These are phyloP conservation scores for Lentinula detonsa DNA, from an alignment of 768 basidiomycete genomes.

Conservation along the genomic window DNA sequence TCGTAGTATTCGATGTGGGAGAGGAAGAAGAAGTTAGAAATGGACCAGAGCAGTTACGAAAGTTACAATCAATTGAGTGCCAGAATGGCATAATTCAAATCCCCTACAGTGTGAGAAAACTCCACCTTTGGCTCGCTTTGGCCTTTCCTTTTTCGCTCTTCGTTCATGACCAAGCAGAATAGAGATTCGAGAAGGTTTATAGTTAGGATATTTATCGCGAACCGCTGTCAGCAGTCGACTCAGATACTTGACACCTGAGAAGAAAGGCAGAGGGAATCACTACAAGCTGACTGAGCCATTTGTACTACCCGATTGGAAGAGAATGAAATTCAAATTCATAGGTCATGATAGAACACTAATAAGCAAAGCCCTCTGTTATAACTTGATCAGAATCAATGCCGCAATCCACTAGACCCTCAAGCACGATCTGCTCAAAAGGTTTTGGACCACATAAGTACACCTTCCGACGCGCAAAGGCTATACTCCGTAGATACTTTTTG, in stretches of 20 bases:
- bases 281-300: background rate
- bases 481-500: slow-evolving; percentile 9
- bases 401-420: slow-evolving; percentile 24
- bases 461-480: slow-evolving; percentile 16
- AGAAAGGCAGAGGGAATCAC: background rate
- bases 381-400: slow-evolving; percentile 29
- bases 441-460: slow-evolving; percentile 47
- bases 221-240: too few relatives aligned
- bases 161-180: too few relatives aligned
- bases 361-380: slow-evolving; percentile 36
- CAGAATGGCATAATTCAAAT: background rate
- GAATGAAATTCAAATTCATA: background rate
- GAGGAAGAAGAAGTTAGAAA: background rate
- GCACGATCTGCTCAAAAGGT: slow-evolving; percentile 33
- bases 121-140: background rate
- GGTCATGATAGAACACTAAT: slow-evolving; percentile 19
- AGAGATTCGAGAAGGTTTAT: too few relatives aligned
- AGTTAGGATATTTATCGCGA: too few relatives aligned
- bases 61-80: background rate
- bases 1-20: background rate
- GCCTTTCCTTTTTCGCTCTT: background rate
- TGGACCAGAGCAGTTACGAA: background rate
- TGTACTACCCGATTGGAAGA: too few relatives aligned
- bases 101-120: background rate
- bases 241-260: too few relatives aligned